Base-by-base conservation (phyloP, 768 basidiomycete species). In the Boletus sensibilis region DNA sequence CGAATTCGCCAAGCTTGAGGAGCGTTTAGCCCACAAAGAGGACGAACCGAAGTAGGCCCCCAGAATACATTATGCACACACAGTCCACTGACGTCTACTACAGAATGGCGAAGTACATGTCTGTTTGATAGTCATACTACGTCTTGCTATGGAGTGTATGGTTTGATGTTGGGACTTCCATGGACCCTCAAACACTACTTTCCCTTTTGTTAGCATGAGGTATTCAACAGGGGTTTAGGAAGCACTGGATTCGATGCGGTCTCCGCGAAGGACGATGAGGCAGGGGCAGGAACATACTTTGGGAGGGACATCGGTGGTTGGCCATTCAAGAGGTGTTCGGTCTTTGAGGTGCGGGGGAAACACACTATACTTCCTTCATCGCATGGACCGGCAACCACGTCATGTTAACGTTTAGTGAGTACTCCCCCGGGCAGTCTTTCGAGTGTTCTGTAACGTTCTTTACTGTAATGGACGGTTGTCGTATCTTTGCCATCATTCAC, bases 1-100 rank as follows among this genome's bases (percentile, higher is more conserved):
- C 58, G 97, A 97, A 73, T 98, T 98, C 65, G 77, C 81, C 38
- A 98, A 94, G 75, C 81, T 97, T 3, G 94, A 96, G 69, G 67
- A 86, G 65, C 84, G 83, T 48, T 73, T 95, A 27, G 73, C 71
- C 23, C 63, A 72, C 38, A 75, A 81, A 60, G 68, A 78, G 54
- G 52, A 64, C 34, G 78, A 81, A 60, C 78, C 77, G 62, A 67
- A 74, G 86, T 70, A 72, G 75, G 84, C 78, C 54, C 4, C 5
- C 16, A 11, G 20, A 29, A 40, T 42, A 64, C 59, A 11, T 9
- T 16, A 25, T 25, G 5, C 53, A 25, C 31, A n/a, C 27, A 39
- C 18, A 16, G 34, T 38, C 50, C 21, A 40, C 50, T 64, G 47
- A 57, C 52, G 52, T 54, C 4, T 21, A 34, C 41, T 39, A 65